Evolutionary conservation across 2,329 filamentous ascomycete species (phyloP), one percentile per base, ranked within the genome.

Genomic region (Verticillium klebahnii): DNA sequence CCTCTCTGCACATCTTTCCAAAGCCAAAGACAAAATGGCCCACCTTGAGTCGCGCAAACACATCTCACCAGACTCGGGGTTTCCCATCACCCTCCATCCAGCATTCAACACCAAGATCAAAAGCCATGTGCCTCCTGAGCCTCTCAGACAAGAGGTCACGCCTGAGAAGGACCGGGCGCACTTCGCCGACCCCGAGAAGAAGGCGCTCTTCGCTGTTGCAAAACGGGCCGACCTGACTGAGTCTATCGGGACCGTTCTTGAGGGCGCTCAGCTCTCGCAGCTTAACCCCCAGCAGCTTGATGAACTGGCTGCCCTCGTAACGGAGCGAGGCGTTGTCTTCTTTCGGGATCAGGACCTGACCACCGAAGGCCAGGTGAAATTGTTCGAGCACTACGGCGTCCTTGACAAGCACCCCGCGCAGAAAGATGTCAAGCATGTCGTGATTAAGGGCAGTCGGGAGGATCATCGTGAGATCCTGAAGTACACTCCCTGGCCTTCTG

Each of bases 371-470:
- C 77, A 81, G 60, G 77, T 79, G 12, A 69, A 72, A 36, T 67
- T 83, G 1, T 81, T 82, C 59, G 75, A 79, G 63, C 76, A 82
- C 68, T 82, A 79, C 64, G 80, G 80, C n/a, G 69, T 69, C 1
- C 69, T 82, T n/a, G 78, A 81, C 62, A 72, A 71, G n/a, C 79
- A 82, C 64, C 78, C 79, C 0, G 75, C 78, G 0, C 77, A 80
- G 61, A 79, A 79, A 60, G 74, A 77, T 45, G 69, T 70, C n/a
- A 69, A 73, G 58, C 78, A 80, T 58, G 72, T 81, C 9, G 72
- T 77, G 12, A 81, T 82, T 61, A 72, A 74, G 32, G 80, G 78
- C 1, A 81, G 76, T 63, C 72, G 69, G 1, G 75, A 78, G 31
- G 78, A 82, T 64, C 77, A 80, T 65, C 77, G 80, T 11, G 75